These are phyloP conservation scores for Comarum palustre DNA, from an alignment of 306 rosid species.

Conservation along the genomic window DNA sequence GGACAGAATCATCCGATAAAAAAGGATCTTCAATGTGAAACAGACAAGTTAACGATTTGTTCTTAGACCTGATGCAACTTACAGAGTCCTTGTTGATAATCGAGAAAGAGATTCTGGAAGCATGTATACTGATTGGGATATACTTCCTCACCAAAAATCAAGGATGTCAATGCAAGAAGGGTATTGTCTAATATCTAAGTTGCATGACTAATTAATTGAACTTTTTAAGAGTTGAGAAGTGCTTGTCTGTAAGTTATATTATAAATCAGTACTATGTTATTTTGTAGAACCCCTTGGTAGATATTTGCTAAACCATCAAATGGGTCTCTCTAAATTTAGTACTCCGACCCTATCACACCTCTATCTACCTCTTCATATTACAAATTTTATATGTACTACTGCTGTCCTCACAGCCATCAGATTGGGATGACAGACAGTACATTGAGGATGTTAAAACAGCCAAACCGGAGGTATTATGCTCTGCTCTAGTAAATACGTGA, in stretches of 20 bases:
- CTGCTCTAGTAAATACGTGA: constrained; percentile 2
- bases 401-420: constrained; percentile 54
- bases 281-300: background rate
- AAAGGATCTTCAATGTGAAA: constrained; percentile 89
- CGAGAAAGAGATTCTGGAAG: constrained; percentile 90
- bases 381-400: constrained; percentile 4
- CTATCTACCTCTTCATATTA: constrained; percentile 1
- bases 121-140: constrained; percentile 86
- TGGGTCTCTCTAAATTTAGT: constrained; percentile 1
- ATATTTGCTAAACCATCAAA: background rate
- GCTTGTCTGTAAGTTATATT: background rate
- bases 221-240: background rate
- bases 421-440: constrained; percentile 87
- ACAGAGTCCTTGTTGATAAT: constrained; percentile 77
- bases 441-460: constrained; percentile 56
- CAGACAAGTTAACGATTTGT: constrained; percentile 81
- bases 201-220: too few species aligned
- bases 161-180: constrained; percentile 55
- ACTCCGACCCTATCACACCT: constrained; percentile 9
- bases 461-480: constrained; percentile 61
- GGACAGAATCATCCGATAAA: constrained; percentile 91
- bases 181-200: constrained; percentile 11
- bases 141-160: constrained; percentile 86
- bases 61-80: constrained; percentile 89
- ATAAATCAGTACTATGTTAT: background rate